Conservation (phyloP, 345 rosid species). For the Brassica cretica region DNA sequence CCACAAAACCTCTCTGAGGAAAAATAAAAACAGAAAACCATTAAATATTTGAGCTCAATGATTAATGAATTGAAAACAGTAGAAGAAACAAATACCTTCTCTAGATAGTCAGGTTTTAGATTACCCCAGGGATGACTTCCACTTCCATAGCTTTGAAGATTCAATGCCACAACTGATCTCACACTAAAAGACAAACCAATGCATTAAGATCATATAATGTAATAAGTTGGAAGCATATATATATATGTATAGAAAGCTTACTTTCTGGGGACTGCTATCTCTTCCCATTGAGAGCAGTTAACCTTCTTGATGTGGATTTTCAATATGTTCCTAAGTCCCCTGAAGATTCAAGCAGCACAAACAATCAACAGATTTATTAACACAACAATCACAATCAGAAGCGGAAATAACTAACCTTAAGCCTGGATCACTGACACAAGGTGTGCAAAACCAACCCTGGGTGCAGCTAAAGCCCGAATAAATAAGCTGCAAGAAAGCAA, state of each 20-base stretch:
- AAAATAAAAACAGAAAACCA: background rate
- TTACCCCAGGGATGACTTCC: conserved; percentile 43
- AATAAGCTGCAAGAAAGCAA: conserved; percentile 57
- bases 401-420: conserved; percentile 57
- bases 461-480: conserved; percentile 90
- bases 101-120: conserved; percentile 39
- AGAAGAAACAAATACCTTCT: conserved; percentile 36
- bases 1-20: conserved; percentile 81
- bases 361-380: background rate
- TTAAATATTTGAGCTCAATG: background rate
- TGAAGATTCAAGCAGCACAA: conserved; percentile 31
- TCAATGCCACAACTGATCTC: conserved; percentile 41
- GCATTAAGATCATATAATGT: conserved; percentile 7
- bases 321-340: conserved; percentile 86
- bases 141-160: conserved; percentile 41
- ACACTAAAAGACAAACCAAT: conserved; percentile 23
- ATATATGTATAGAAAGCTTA: conserved; percentile 24
- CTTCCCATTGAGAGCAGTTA: conserved; percentile 89
- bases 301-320: conserved; percentile 74
- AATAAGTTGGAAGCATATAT: background rate
- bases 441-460: conserved; percentile 98
- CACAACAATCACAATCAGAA: background rate
- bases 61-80: background rate
- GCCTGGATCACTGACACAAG: conserved; percentile 84
- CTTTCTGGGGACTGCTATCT: conserved; percentile 76